Evolutionary conservation across 208 protist species (phyloP).

Genomic region (Leishmania braziliensis): DNA sequence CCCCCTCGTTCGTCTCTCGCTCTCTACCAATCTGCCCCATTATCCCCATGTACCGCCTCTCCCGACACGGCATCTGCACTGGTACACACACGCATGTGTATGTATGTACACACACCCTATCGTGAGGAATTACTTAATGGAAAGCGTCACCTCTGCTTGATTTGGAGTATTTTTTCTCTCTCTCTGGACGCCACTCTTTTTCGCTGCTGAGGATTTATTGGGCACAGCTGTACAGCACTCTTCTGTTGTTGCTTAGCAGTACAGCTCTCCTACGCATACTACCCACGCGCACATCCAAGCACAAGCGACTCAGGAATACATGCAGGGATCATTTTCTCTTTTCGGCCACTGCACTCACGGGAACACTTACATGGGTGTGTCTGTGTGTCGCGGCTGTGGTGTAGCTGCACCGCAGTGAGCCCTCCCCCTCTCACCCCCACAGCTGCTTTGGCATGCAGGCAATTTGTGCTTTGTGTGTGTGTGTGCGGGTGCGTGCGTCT

Average conservation of each 20-base stretch:
- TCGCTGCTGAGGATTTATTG: background rate
- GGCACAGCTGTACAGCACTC: background rate
- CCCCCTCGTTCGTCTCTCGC: background rate
- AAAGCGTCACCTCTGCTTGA: background rate
- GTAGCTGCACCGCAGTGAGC: background rate
- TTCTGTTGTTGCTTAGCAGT: background rate
- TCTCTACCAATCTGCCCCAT: background rate
- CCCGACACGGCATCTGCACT: background rate
- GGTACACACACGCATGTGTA: background rate
- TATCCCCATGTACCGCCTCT: background rate
- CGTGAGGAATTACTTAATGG: background rate
- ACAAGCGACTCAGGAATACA: background rate
- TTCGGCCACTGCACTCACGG: background rate
- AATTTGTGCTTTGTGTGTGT: background rate
- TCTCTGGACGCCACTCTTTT: background rate
- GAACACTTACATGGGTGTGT: background rate
- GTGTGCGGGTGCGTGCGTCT: background rate
- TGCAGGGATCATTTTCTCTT: background rate
- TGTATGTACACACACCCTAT: background rate
- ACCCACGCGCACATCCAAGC: background rate
- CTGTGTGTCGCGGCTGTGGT: background rate
- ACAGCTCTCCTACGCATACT: background rate
- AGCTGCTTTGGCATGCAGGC: background rate
- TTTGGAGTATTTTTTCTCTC: background rate
- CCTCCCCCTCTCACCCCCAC: no score